A percentile compares a stretch with the other conserved stretches of the same genome.
phyloP scores from a whole-genome alignment of 1,139 yeast species.

The Lodderomyces metapsilosis region DNA sequence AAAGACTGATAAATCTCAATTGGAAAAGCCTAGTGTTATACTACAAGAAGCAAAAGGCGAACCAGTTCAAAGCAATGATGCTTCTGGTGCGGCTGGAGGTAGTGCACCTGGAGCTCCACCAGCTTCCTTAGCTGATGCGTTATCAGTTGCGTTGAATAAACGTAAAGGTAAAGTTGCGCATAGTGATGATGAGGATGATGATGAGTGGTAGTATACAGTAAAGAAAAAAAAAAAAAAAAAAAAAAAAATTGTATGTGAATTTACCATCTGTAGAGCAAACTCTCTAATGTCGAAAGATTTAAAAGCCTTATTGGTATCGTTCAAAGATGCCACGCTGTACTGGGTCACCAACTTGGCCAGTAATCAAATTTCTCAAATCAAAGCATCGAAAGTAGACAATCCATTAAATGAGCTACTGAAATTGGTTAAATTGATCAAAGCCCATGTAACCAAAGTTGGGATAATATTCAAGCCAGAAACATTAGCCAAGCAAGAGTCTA shows the following conservation, averaged over 20 bases:
- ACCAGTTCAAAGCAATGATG: constrained; percentile 17
- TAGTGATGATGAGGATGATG: constrained; percentile 83
- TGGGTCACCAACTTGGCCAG: constrained; percentile 26
- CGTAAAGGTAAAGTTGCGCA: constrained; percentile 81
- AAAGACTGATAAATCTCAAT: constrained; percentile 78
- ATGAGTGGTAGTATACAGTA: constrained; percentile 31
- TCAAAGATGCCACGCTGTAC: constrained; percentile 33
- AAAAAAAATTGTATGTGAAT: constrained; percentile 1
- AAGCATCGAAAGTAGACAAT: constrained; percentile 35
- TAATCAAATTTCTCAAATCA: constrained; percentile 16
- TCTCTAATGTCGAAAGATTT: constrained; percentile 19
- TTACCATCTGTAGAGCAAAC: background rate
- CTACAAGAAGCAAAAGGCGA: constrained; percentile 74
- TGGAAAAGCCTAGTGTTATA: constrained; percentile 74
- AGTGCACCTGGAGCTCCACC: constrained; percentile 42
- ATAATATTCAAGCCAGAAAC: constrained; percentile 67
- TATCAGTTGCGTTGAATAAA: constrained; percentile 79
- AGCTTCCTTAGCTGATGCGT: constrained; percentile 75
- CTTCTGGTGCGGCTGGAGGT: constrained; percentile 18
- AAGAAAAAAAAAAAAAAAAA: constrained; percentile 1
- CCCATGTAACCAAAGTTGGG: constrained; percentile 79
- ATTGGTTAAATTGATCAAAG: constrained; percentile 58
- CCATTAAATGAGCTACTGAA: constrained; percentile 62
- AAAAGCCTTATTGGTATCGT: constrained; percentile 27
- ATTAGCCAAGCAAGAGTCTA: constrained; percentile 30